phyloP scores from a whole-genome alignment of 73 alveolate genomes.

The Uronychia setigera region DNA sequence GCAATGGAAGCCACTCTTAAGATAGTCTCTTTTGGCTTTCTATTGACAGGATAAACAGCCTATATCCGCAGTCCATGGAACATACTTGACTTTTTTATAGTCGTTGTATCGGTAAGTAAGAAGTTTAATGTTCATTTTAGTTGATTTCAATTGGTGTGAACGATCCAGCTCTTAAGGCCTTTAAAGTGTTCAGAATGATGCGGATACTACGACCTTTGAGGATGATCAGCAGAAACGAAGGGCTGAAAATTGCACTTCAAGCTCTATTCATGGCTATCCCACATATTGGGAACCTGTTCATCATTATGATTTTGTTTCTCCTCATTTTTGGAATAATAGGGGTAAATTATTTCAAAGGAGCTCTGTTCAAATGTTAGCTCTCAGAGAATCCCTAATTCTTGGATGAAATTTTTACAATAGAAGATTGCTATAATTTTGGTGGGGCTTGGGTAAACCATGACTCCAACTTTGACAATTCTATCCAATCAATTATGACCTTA shows the following conservation, averaged over 20 bases:
- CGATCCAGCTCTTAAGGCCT: constrained; percentile 1
- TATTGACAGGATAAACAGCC: not conserved
- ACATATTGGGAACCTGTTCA: constrained; percentile 28
- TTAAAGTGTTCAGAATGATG: constrained; percentile 48
- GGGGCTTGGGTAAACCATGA: constrained; percentile 32
- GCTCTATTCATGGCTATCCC: constrained; percentile 46
- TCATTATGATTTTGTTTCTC: constrained; percentile 12
- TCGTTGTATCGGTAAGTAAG: too few relatives aligned
- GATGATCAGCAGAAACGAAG: constrained; percentile 32
- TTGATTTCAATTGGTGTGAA: not conserved
- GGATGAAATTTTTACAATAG: not conserved
- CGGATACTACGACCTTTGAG: constrained; percentile 51
- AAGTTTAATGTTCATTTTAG: too few relatives aligned
- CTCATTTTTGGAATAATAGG: constrained; percentile 50
- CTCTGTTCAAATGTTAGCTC: not conserved
- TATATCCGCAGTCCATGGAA: constrained; percentile 23
- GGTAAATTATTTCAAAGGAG: constrained; percentile 26
- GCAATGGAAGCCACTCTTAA: constrained; percentile 8
- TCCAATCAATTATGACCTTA: constrained; percentile 14
- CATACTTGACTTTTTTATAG: constrained; percentile 20
- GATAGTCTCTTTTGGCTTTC: constrained; percentile 13
- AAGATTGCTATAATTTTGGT: constrained; percentile 29
- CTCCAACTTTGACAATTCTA: constrained; percentile 40
- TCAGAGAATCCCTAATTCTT: not conserved
- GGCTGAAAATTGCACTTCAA: constrained; percentile 22